Evolutionary conservation across 352 stramenopile species (phyloP), one percentile per base, ranked within the genome.

Genomic region (Aphanomyces euteiches): DNA sequence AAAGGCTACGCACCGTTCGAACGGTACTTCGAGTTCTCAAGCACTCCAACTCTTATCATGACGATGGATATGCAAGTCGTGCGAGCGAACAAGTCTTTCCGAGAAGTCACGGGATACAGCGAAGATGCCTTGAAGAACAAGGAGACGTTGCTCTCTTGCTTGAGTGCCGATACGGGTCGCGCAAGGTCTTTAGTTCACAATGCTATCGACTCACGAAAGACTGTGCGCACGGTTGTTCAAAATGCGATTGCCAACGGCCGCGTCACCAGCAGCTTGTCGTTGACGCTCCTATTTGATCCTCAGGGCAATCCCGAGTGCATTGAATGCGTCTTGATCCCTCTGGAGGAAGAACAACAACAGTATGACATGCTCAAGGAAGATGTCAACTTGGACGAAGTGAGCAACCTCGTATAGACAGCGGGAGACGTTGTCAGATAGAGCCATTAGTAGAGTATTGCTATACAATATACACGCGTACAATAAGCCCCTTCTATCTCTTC

Each of bases 11-110:
- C 74, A 85, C 57, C 43, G 13, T 90, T 79, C 72, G 87, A 89
- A 70, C 75, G 77, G n/a, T 83, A 79, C 77, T 92, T 92, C 53
- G 72, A 87, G 56, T 78, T 87, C 73, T 87, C 79, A 21, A 82
- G 78, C 15, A 92, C 84, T 8, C 75, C 84, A 1, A 79, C 79
- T 3, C 47, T 92, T 7, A 69, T 92, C 6, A 72, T 87, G 1
- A 80, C 85, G 53, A 47, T 84, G 4, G 72, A 78, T 37, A 75
- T 92, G 68, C 75, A 84, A 69, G 66, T 85, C 12, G 54, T 90
- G 48, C 75, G 81, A 0, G 82, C 77, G 28, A 92, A 92, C 77
- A 66, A 71, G 41, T 78, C 83, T 17, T 92, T 92, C 67, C 47
- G 67, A 39, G 65, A 72, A 43, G 72, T 73, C 8, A 79, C 73